A percentile compares a stretch with the other conserved stretches of the same genome.
Conservation (phyloP, 176 grass and related monocot genomes). For the Oryza meyeriana region DNA sequence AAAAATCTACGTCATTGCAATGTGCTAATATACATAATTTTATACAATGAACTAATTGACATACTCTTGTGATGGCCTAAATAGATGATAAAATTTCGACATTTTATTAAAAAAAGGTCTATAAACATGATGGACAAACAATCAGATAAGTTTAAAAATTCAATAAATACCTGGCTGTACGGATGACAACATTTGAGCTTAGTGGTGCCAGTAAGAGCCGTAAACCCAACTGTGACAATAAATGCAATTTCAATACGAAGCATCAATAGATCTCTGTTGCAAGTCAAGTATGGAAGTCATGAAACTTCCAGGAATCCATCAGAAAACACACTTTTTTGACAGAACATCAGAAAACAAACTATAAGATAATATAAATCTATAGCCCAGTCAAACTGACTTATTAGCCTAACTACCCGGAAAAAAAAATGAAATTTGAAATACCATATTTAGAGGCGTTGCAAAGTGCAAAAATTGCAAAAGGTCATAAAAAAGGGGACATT, state of each 20-base stretch:
- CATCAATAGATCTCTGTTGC: slow-evolving; percentile 1
- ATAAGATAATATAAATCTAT: neutral
- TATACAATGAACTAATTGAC: neutral
- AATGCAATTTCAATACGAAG: slow-evolving; percentile 11
- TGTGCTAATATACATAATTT: neutral
- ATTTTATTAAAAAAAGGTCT: neutral
- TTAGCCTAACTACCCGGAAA: neutral
- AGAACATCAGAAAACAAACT: too few relatives aligned
- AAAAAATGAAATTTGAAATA: neutral
- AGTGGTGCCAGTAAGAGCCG: slow-evolving; percentile 50
- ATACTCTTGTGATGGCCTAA: neutral
- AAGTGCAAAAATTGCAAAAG: neutral
- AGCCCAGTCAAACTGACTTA: neutral
- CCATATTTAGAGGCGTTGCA: neutral
- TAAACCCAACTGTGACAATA: slow-evolving; percentile 36
- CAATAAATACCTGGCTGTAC: slow-evolving; percentile 45
- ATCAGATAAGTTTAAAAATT: neutral
- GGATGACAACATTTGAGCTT: slow-evolving; percentile 40
- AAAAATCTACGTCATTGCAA: neutral
- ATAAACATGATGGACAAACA: neutral
- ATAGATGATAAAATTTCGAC: neutral
- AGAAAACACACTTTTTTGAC: neutral
- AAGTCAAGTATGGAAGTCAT: neutral
- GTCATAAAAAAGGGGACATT: neutral
- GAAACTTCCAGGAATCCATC: slow-evolving; percentile 11